Conservation (phyloP, 371 early-diverging fungal genomes). For the Mucor piriformis region DNA sequence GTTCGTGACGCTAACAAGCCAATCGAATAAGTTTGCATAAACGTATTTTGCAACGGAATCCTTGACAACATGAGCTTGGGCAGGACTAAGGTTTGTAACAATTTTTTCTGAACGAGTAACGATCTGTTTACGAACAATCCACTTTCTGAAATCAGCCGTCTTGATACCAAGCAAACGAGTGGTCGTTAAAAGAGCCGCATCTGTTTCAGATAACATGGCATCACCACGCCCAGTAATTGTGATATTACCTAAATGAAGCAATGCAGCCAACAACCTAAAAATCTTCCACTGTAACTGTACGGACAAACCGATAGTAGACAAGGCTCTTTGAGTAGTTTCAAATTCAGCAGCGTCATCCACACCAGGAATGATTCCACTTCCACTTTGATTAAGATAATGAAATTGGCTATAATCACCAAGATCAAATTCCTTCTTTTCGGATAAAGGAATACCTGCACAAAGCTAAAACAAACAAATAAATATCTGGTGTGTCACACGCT, state of each 20-base stretch:
- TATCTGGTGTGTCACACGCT: not conserved
- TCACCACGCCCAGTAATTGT: conserved; percentile 75
- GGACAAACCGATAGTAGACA: conserved; percentile 86
- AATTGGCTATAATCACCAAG: conserved; percentile 73
- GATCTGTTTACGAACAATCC: conserved; percentile 92
- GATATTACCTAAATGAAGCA: conserved; percentile 93
- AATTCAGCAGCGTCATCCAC: conserved; percentile 94
- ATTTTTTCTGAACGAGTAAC: conserved; percentile 88
- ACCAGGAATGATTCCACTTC: conserved; percentile 74
- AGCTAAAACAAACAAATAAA: conserved; percentile 52
- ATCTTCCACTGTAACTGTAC: conserved; percentile 88
- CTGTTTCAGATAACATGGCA: conserved; percentile 75
- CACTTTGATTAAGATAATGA: conserved; percentile 88
- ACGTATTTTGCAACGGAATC: conserved; percentile 95
- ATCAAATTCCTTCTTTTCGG: conserved; percentile 81
- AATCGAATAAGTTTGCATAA: conserved; percentile 92
- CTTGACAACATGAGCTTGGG: conserved; percentile 80
- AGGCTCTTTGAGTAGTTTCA: conserved; percentile 81
- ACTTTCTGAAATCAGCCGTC: conserved; percentile 77
- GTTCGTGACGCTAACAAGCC: conserved; percentile 88
- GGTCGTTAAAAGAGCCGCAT: conserved; percentile 69
- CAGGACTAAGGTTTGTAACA: conserved; percentile 72
- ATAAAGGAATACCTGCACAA: conserved; percentile 85
- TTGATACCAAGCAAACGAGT: conserved; percentile 78
- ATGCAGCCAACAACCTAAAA: conserved; percentile 83